These are phyloP conservation scores for Chaetomium strumarium DNA, from an alignment of 2,329 filamentous ascomycete genomes.

Conservation along the genomic window DNA sequence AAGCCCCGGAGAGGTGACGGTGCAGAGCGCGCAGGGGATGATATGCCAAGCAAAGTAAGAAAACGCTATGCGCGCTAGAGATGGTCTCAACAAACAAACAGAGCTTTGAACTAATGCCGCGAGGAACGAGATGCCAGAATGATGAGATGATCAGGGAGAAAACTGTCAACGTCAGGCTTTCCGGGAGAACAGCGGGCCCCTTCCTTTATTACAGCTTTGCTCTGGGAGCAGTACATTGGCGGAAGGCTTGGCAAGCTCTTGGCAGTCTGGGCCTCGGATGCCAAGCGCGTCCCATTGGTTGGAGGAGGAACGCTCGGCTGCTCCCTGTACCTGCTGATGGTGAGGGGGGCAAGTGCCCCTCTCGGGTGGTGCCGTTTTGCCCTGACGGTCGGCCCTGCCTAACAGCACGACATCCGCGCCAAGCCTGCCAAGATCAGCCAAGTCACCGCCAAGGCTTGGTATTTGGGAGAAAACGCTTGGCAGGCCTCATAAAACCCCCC, in stretches of 20 bases:
- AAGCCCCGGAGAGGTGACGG: slow-evolving; percentile 16
- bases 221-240: slow-evolving; percentile 26
- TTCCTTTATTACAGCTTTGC: slow-evolving; percentile 28
- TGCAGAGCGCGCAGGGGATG: slow-evolving; percentile 7
- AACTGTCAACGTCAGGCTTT: slow-evolving; percentile 19
- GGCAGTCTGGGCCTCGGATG: slow-evolving; percentile 30
- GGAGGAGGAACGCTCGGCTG: slow-evolving; percentile 13
- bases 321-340: slow-evolving; percentile 20
- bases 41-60: slow-evolving; percentile 2
- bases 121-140: slow-evolving; percentile 12
- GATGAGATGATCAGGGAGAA: slow-evolving; percentile 11
- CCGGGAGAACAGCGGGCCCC: slow-evolving; percentile 23
- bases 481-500: slow-evolving; percentile 17
- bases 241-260: slow-evolving; percentile 27
- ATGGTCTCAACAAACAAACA: background rate
- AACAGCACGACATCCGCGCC: slow-evolving; percentile 21
- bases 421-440: slow-evolving; percentile 28
- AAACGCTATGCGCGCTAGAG: background rate
- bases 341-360: background rate
- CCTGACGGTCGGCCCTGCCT: background rate
- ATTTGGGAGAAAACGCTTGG: slow-evolving; percentile 38
- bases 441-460: slow-evolving; percentile 29
- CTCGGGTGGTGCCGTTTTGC: background rate
- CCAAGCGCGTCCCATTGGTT: slow-evolving; percentile 24
- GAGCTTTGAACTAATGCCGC: background rate